Base-by-base conservation (phyloP, 306 rosid species). In the Prunus kanzakura region DNA sequence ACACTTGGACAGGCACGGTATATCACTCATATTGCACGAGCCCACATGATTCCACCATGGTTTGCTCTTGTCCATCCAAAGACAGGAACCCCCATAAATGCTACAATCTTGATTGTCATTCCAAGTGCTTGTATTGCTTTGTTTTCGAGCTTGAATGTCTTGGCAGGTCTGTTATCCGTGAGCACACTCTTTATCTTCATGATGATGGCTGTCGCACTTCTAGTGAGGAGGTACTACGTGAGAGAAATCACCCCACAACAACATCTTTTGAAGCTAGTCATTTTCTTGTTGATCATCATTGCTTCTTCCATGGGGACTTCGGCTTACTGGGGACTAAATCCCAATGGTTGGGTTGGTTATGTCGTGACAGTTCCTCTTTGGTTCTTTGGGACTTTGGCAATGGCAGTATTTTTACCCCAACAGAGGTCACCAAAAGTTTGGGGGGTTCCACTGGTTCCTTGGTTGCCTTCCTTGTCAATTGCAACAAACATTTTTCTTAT, bases 371-470 rank as follows among this genome's bases (percentile, higher is more conserved):
- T 92, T 54, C 96, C 96, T 57, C 2, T 86, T 68, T 90, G 96
- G 97, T 88, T 92, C 80, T 77, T 90, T 69, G 82, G 85, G 15
- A 90, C 96, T 61, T 71, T 83, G 43, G 93, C 89, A 18, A 82
- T 92, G 70, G 76, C 88, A 19, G 6, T 87, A 18, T 72, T 81
- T 62, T 68, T 90, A 75, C 82, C 84, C 23, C 89, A 85, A 71
- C 91, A 88, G 80, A 88, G 93, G 78, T 67, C 51, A 20, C 93
- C 97, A 6, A 92, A 61, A 63, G 87, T 90, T 74, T 92, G 96
- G 97, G 97, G 91, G 0, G 97, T 92, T 56, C 97, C 96, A 3
- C 89, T 90, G 67, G 96, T 92, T 10, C 97, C 97, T 25, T 90
- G 97, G 96, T 43, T 92, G 22, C 97, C 97, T 25, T 88, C 92